Evolutionary conservation across 192 early-diverging fungal species (phyloP).

Genomic region (Physocladia obscura): DNA sequence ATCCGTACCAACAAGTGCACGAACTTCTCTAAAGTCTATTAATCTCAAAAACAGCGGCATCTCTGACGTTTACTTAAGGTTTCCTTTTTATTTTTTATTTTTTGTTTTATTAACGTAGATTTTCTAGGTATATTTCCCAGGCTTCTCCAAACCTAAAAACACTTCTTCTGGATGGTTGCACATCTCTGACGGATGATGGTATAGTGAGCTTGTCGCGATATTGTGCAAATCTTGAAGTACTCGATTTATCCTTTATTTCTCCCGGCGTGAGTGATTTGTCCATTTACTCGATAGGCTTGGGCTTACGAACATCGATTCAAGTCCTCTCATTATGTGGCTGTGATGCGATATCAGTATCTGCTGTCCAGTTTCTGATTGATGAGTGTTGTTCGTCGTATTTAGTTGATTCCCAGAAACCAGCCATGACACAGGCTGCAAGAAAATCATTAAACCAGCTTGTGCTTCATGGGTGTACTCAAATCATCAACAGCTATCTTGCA

Average conservation of each 20-base stretch:
- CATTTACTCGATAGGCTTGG: not conserved
- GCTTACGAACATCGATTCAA: not conserved
- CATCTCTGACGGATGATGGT: conserved; percentile 26
- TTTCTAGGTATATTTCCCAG: conserved; percentile 6
- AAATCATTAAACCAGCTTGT: not conserved
- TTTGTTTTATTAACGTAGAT: too few species aligned
- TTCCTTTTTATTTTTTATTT: too few species aligned
- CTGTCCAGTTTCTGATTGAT: conserved; percentile 12
- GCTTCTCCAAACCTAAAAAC: conserved; percentile 16
- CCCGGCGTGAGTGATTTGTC: conserved; percentile 16
- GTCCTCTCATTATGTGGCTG: not conserved
- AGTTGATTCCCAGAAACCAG: too few species aligned
- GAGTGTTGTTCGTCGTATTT: not conserved
- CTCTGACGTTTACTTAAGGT: too few species aligned
- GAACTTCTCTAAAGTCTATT: too few species aligned
- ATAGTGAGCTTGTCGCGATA: conserved; percentile 10
- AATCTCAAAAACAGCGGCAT: too few species aligned
- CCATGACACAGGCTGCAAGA: not conserved
- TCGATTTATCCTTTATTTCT: conserved; percentile 15
- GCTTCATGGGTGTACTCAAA: conserved; percentile 4
- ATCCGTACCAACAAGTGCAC: too few species aligned
- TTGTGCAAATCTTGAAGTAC: not conserved
- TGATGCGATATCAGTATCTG: not conserved
- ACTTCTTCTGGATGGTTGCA: conserved; percentile 28
- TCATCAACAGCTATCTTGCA: not conserved